Conservation (phyloP, 352 stramenopile genomes). For the Pythium angustatum region DNA sequence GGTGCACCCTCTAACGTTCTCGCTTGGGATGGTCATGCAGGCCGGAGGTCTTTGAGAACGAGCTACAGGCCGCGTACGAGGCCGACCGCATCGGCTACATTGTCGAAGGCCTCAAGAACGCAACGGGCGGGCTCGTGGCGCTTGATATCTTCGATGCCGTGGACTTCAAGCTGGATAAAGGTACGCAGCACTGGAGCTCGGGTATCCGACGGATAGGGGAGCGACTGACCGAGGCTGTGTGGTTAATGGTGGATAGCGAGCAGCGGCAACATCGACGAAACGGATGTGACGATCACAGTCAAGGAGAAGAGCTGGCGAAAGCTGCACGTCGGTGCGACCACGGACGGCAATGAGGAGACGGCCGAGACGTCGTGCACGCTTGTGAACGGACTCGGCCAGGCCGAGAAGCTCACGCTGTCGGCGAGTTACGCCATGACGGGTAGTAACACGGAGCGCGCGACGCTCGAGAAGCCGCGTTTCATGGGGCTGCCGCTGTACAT, state of each 20-base stretch:
- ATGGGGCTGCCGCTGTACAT: slow-evolving; percentile 80
- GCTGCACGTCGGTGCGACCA: slow-evolving; percentile 81
- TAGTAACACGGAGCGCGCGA: slow-evolving; percentile 82
- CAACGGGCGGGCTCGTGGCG: slow-evolving; percentile 66
- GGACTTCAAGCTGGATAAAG: slow-evolving; percentile 76
- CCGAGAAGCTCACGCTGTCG: slow-evolving; percentile 81
- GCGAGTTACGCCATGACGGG: slow-evolving; percentile 84
- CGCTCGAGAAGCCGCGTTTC: slow-evolving; percentile 87
- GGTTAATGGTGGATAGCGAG: slow-evolving; percentile 41
- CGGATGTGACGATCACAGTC: slow-evolving; percentile 86
- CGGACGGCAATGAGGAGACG: slow-evolving; percentile 84
- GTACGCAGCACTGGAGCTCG: slow-evolving; percentile 24
- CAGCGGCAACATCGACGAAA: slow-evolving; percentile 69
- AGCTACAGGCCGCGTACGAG: slow-evolving; percentile 73
- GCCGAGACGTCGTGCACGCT: slow-evolving; percentile 85
- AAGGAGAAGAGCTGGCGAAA: slow-evolving; percentile 87
- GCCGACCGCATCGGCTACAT: slow-evolving; percentile 72
- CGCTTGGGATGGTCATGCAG: too few species aligned
- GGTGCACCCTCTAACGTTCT: too few species aligned
- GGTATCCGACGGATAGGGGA: not conserved
- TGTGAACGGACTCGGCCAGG: slow-evolving; percentile 80
- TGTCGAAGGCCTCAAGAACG: slow-evolving; percentile 54
- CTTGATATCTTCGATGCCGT: slow-evolving; percentile 87
- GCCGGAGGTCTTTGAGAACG: slow-evolving; percentile 83
- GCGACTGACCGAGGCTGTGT: not conserved